Conservation (phyloP, 768 basidiomycete species). For the Mycena belliarum region DNA sequence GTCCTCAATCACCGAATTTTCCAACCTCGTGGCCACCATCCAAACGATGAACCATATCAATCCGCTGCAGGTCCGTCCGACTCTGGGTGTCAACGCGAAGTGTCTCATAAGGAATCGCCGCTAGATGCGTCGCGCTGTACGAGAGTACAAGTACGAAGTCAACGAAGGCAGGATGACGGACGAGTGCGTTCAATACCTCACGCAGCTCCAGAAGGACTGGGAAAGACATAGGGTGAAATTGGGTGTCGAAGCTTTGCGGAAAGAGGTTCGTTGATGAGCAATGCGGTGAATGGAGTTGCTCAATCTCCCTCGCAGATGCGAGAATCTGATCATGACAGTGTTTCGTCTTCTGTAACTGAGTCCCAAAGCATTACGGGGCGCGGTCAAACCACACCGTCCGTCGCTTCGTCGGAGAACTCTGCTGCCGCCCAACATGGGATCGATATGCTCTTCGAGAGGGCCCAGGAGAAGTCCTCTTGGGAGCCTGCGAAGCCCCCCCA, state of each 20-base stretch:
- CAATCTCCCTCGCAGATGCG: slow-evolving; percentile 52
- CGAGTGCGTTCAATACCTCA: slow-evolving; percentile 92
- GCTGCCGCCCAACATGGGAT: slow-evolving; percentile 59
- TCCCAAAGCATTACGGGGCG: slow-evolving; percentile 27
- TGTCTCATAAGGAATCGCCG: neutral
- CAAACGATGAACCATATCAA: slow-evolving; percentile 87
- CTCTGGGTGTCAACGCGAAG: neutral
- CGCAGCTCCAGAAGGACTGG: slow-evolving; percentile 97
- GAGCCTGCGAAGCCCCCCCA: slow-evolving; percentile 77
- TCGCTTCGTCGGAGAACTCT: slow-evolving; percentile 36
- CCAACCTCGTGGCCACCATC: slow-evolving; percentile 85
- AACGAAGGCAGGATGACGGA: slow-evolving; percentile 92
- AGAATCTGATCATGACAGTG: slow-evolving; percentile 64
- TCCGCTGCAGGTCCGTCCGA: slow-evolving; percentile 73
- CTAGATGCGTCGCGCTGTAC: slow-evolving; percentile 92
- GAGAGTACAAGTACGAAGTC: slow-evolving; percentile 93
- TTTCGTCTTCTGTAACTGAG: slow-evolving; percentile 51
- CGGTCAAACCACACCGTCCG: slow-evolving; percentile 35
- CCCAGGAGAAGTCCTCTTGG: slow-evolving; percentile 68
- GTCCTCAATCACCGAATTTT: slow-evolving; percentile 86
- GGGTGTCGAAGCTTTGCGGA: slow-evolving; percentile 81
- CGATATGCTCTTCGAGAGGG: slow-evolving; percentile 78
- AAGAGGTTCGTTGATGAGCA: too few relatives aligned
- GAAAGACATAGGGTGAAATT: slow-evolving; percentile 87
- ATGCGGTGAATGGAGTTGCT: too few relatives aligned